phyloP scores from a whole-genome alignment of 164 flowering plant genomes.

The Vitis cinerea region DNA sequence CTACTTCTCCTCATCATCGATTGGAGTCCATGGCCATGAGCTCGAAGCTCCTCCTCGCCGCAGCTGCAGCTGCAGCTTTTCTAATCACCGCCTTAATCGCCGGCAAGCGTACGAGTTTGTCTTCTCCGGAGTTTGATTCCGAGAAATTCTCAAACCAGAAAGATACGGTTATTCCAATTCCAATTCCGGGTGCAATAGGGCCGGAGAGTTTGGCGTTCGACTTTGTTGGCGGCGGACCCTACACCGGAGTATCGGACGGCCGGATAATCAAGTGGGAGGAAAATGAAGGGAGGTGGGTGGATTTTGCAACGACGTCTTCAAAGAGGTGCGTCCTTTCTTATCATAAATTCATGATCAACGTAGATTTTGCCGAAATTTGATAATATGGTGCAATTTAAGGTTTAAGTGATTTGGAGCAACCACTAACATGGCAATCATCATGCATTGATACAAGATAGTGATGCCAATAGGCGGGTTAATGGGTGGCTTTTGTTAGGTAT shows the following conservation, averaged over 20 bases:
- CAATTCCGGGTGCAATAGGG: conserved; percentile 34
- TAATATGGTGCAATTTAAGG: no score
- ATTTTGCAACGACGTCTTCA: conserved; percentile 40
- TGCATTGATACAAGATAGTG: not conserved
- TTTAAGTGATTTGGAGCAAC: no score
- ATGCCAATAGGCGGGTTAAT: no score
- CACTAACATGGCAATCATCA: no score
- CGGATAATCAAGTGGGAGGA: conserved; percentile 44
- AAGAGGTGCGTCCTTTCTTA: conserved; percentile 26
- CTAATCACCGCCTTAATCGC: no score
- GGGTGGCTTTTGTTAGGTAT: no score
- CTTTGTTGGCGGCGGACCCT: conserved; percentile 45
- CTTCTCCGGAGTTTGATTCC: no score
- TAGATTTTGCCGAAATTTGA: no score
- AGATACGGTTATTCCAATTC: conserved; percentile 6
- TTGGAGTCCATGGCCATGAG: not conserved
- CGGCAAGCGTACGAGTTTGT: no score
- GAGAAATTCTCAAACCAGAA: not conserved
- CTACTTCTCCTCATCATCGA: not conserved
- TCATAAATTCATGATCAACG: no score
- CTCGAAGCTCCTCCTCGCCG: not conserved
- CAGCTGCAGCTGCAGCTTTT: no score
- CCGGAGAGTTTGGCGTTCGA: conserved; percentile 65
- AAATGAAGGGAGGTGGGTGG: conserved; percentile 30
- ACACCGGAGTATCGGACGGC: conserved; percentile 58